Evolutionary conservation across 371 early-diverging fungal genomes (phyloP).

Genomic region (Apophysomyces elegans): DNA sequence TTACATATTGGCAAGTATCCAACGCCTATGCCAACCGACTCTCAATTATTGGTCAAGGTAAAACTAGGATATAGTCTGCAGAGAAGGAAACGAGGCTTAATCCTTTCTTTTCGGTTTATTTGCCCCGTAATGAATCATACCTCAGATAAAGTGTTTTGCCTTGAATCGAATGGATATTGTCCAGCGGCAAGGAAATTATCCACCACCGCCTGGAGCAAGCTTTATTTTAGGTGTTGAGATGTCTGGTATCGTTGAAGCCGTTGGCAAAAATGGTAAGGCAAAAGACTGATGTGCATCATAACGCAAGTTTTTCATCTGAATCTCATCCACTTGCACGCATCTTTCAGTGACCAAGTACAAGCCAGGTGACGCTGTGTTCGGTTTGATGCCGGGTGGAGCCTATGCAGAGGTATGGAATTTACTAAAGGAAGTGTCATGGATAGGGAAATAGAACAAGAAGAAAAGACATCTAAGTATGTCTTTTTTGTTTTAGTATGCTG

Average conservation of each 20-base stretch:
- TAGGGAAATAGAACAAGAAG: background rate
- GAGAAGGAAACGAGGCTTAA: no score
- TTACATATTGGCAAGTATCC: conserved; percentile 57
- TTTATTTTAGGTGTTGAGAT: conserved; percentile 79
- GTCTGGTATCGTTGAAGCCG: conserved; percentile 65
- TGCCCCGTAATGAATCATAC: no score
- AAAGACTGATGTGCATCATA: background rate
- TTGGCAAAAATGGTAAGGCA: conserved; percentile 50
- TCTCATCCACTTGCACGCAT: conserved; percentile 1
- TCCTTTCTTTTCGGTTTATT: no score
- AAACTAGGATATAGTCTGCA: no score
- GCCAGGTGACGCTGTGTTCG: conserved; percentile 72
- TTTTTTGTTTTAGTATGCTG: conserved; percentile 54
- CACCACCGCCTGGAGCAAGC: conserved; percentile 67
- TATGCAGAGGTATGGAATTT: conserved; percentile 63
- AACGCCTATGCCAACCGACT: conserved; percentile 55
- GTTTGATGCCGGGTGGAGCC: conserved; percentile 73
- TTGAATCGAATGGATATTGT: conserved; percentile 81
- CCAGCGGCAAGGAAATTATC: conserved; percentile 76
- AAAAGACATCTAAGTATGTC: background rate
- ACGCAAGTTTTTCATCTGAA: no score
- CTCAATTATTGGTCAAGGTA: conserved; percentile 73
- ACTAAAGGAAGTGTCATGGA: no score
- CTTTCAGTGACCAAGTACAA: conserved; percentile 50
- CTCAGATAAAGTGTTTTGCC: conserved; percentile 59